Conservation (phyloP, 306 rosid species). For the Neltuma alba region DNA sequence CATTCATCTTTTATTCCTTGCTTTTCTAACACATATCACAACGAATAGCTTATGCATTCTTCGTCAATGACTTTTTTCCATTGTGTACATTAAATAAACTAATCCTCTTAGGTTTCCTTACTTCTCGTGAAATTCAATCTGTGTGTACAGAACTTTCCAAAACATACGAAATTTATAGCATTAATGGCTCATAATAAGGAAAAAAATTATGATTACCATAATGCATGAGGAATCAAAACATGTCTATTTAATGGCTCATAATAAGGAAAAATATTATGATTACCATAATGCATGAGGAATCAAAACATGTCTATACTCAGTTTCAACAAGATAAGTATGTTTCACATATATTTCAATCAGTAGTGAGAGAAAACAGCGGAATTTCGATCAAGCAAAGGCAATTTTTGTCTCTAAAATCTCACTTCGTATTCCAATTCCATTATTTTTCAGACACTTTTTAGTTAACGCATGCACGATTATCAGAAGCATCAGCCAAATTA, state of each 20-base stretch:
- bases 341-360: conserved; percentile 2
- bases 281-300: neutral
- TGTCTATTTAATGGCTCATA: neutral
- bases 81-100: neutral
- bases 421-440: neutral
- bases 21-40: neutral
- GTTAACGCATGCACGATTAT: neutral
- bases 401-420: neutral
- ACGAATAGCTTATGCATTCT: neutral
- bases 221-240: neutral
- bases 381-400: neutral
- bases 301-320: neutral
- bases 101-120: neutral
- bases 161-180: neutral
- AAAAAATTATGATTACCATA: neutral
- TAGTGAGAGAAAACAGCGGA: neutral
- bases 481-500: neutral
- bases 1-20: neutral
- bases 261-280: neutral
- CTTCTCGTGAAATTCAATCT: neutral
- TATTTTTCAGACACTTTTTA: neutral
- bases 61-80: neutral
- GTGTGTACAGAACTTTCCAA: neutral
- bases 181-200: neutral
- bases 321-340: neutral